Evolutionary conservation across 1,284 basidiomycete species (phyloP).

Genomic region (Malassezia obtusa): DNA sequence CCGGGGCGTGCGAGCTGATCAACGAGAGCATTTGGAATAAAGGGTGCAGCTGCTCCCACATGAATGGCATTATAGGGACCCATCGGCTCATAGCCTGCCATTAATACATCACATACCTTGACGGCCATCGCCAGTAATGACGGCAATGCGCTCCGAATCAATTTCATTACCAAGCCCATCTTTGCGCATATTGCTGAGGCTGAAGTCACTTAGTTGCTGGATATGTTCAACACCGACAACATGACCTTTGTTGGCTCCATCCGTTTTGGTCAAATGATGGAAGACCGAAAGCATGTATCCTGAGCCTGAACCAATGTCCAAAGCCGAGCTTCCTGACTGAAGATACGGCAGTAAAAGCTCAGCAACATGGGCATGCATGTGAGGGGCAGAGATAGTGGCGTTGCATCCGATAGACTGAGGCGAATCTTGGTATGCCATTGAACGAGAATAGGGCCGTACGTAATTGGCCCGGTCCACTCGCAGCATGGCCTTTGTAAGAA

Average conservation of each 20-base stretch:
- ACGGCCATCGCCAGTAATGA: constrained; percentile 72
- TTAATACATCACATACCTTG: constrained; percentile 52
- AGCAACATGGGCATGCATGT: constrained; percentile 71
- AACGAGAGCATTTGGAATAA: constrained; percentile 59
- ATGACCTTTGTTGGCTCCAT: constrained; percentile 50
- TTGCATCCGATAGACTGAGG: constrained; percentile 72
- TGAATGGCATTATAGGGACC: constrained; percentile 83
- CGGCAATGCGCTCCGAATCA: constrained; percentile 55
- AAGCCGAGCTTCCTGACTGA: constrained; percentile 60
- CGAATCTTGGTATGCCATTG: constrained; percentile 61
- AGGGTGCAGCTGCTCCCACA: constrained; percentile 71
- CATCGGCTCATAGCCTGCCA: constrained; percentile 31
- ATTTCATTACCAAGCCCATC: constrained; percentile 60
- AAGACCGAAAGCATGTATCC: constrained; percentile 43
- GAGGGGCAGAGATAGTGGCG: constrained; percentile 81
- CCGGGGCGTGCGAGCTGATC: constrained; percentile 69
- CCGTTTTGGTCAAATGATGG: constrained; percentile 28
- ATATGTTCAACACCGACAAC: constrained; percentile 91
- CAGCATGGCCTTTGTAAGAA: constrained; percentile 21
- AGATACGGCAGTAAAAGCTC: constrained; percentile 65
- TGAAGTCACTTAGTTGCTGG: constrained; percentile 53
- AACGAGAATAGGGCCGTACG: constrained; percentile 49
- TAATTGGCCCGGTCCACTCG: constrained; percentile 53
- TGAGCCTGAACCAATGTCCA: constrained; percentile 57
- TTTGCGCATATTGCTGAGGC: constrained; percentile 59